Conservation (phyloP, 176 grass and related monocot species). For the Ananas comosus region DNA sequence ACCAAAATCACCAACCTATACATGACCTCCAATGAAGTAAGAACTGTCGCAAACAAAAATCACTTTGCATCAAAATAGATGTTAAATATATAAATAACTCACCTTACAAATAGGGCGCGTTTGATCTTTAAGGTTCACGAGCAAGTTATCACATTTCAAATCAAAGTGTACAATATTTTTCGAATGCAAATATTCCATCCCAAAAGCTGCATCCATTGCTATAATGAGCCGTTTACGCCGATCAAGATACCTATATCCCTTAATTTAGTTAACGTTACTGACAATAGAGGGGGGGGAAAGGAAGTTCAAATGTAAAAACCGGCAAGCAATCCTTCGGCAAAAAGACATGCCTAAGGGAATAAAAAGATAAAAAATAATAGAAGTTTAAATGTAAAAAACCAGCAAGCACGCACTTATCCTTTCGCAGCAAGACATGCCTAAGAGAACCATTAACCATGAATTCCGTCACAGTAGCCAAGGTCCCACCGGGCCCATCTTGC, state of each 20-base stretch:
- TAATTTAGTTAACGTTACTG: conserved; percentile 19
- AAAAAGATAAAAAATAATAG: not conserved
- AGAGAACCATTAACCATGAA: conserved; percentile 99
- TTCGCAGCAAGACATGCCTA: conserved; percentile 84
- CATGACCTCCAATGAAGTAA: not conserved
- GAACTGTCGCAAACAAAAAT: not conserved
- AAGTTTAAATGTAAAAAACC: not conserved
- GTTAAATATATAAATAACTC: not conserved
- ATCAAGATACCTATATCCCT: conserved; percentile 50
- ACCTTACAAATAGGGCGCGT: conserved; percentile 82
- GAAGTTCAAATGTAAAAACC: not conserved
- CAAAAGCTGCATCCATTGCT: conserved; percentile 92
- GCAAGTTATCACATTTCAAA: conserved; percentile 90
- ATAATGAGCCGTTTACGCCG: conserved; percentile 81
- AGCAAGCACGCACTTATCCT: conserved; percentile 69
- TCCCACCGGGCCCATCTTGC: conserved; percentile 79
- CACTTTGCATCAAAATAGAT: no score
- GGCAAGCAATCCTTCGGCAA: conserved; percentile 65
- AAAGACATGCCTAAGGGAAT: conserved; percentile 86
- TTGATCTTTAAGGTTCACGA: conserved; percentile 94
- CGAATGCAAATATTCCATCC: conserved; percentile 85
- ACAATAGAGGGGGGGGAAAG: conserved; percentile 11
- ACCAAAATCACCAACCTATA: conserved; percentile 88
- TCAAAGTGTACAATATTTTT: conserved; percentile 97
- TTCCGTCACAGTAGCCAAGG: conserved; percentile 83